phyloP scores from a whole-genome alignment of 192 early-diverging fungal genomes.

The Coemansia sp. region DNA sequence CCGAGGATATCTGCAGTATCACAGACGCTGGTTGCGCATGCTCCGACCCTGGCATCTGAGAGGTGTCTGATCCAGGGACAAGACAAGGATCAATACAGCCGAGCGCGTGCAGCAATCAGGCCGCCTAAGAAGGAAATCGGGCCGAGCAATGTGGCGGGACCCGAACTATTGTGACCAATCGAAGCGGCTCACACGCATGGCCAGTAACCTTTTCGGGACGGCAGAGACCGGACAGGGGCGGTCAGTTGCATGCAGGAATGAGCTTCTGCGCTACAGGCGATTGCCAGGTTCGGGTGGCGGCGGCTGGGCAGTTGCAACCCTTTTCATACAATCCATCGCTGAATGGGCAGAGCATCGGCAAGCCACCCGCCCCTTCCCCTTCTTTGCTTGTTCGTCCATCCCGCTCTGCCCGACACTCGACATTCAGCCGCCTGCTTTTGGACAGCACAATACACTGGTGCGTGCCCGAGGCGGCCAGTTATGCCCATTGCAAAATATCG shows the following conservation, averaged over 20 bases:
- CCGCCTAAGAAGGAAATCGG: not conserved
- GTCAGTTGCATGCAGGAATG: not conserved
- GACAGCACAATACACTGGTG: constrained; percentile 7
- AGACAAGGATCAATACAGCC: not conserved
- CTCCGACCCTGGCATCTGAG: not conserved
- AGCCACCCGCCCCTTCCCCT: constrained; percentile 22
- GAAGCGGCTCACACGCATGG: not conserved
- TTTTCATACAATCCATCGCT: constrained; percentile 13
- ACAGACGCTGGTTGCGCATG: not conserved
- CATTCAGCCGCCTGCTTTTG: constrained; percentile 12
- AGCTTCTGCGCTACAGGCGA: not conserved
- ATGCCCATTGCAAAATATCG: constrained; percentile 8
- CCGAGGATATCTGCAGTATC: not conserved
- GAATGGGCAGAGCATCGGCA: constrained; percentile 26
- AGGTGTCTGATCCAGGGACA: not conserved
- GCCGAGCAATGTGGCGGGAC: too few species aligned
- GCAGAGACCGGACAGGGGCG: too few species aligned
- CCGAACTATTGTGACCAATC: not conserved
- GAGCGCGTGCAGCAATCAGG: not conserved
- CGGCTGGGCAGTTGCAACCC: constrained; percentile 33
- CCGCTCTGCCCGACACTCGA: not conserved
- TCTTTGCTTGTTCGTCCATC: constrained; percentile 1
- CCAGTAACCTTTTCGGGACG: not conserved
- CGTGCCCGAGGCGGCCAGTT: constrained; percentile 1
- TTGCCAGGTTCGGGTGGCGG: constrained; percentile 18